Conservation (phyloP, 148 eudicot species). For the Persicaria maculosa region DNA sequence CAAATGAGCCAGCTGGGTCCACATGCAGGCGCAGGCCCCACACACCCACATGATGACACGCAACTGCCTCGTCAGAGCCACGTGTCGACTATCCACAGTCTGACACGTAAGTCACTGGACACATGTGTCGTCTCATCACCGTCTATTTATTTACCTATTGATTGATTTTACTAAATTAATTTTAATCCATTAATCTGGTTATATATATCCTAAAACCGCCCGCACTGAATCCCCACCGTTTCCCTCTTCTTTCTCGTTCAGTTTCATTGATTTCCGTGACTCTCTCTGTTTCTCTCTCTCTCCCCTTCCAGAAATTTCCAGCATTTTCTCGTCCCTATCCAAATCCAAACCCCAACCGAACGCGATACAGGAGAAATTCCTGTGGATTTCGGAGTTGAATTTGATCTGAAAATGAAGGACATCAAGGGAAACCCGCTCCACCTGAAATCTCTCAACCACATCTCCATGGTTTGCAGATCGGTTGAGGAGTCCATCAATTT, state of each 20-base stretch:
- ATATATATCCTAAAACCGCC: not conserved
- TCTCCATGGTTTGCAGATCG: conserved; percentile 24
- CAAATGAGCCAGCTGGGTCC: not conserved
- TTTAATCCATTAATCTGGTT: not conserved
- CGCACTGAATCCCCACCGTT: not conserved
- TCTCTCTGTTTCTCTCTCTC: too few relatives aligned
- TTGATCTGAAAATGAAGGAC: conserved; percentile 10
- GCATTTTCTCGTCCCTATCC: not conserved
- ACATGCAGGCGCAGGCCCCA: not conserved
- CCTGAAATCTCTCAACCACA: conserved; percentile 22
- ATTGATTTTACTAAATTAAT: not conserved
- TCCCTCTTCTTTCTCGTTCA: not conserved
- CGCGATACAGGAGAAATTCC: not conserved
- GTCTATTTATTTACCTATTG: not conserved
- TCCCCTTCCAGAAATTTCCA: not conserved
- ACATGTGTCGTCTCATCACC: not conserved
- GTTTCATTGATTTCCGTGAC: too few relatives aligned
- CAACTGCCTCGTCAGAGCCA: conserved; percentile 3
- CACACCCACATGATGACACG: not conserved
- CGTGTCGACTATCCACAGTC: not conserved
- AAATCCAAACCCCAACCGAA: not conserved
- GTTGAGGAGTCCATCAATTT: conserved; percentile 20
- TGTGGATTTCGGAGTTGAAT: not conserved
- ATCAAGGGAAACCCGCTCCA: conserved; percentile 17
- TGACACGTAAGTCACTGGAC: not conserved